Evolutionary conservation across 768 basidiomycete species (phyloP).

Genomic region (Zangia roseola): DNA sequence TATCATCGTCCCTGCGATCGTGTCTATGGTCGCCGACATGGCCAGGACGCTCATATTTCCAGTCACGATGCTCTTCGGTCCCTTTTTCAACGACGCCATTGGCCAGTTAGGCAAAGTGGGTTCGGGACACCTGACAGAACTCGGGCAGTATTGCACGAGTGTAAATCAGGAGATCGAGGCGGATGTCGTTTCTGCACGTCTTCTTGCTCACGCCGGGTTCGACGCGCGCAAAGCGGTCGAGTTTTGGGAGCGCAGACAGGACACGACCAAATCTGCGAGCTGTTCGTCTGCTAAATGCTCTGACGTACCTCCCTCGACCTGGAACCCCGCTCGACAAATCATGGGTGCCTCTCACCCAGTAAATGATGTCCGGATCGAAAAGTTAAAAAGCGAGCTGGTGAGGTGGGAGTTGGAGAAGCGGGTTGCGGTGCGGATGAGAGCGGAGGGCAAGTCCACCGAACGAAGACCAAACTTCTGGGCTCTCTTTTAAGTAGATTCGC

Average conservation of each 20-base stretch:
- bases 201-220: slow-evolving; percentile 91
- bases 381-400: slow-evolving; percentile 42
- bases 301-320: slow-evolving; percentile 6
- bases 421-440: slow-evolving; percentile 22
- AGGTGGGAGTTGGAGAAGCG: slow-evolving; percentile 43
- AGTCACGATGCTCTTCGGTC: slow-evolving; percentile 87
- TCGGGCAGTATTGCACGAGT: slow-evolving; percentile 75
- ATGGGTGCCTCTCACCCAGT: slow-evolving; percentile 47
- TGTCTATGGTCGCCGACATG: slow-evolving; percentile 76
- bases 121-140: slow-evolving; percentile 68
- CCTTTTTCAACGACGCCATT: slow-evolving; percentile 93
- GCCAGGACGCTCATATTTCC: slow-evolving; percentile 82
- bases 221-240: slow-evolving; percentile 78
- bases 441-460: slow-evolving; percentile 19
- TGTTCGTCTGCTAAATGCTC: slow-evolving; percentile 19
- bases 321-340: slow-evolving; percentile 27
- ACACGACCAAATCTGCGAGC: slow-evolving; percentile 17
- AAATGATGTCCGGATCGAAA: slow-evolving; percentile 39
- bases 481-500: slow-evolving; percentile 8
- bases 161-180: slow-evolving; percentile 89
- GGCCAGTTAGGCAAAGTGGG: slow-evolving; percentile 77
- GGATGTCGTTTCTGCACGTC: slow-evolving; percentile 80
- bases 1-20: slow-evolving; percentile 76
- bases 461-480: slow-evolving; percentile 15
- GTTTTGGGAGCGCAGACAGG: slow-evolving; percentile 75